Evolutionary conservation across 805 yeast species (phyloP).

Genomic region (Cyberlindnera mrakii): DNA sequence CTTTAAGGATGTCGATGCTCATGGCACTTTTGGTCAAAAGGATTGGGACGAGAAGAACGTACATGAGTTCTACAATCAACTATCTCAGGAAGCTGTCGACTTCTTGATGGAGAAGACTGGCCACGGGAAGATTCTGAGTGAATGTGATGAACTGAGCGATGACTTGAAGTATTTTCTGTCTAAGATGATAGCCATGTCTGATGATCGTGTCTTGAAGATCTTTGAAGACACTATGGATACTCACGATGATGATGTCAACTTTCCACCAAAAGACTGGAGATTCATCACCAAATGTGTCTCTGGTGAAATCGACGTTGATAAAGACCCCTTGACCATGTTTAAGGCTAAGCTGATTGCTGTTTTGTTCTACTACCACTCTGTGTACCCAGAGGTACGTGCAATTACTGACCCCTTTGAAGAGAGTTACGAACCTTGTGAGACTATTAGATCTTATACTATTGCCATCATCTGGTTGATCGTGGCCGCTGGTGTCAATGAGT

Average conservation of each 20-base stretch:
- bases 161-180: constrained; percentile 12
- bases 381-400: constrained; percentile 65
- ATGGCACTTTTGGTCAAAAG: not conserved
- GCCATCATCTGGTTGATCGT: constrained; percentile 42
- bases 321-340: constrained; percentile 5
- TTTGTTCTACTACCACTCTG: constrained; percentile 34
- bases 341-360: constrained; percentile 5
- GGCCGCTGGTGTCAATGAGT: constrained; percentile 50
- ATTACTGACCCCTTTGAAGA: constrained; percentile 50
- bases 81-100: constrained; percentile 2
- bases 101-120: constrained; percentile 13
- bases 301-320: constrained; percentile 2
- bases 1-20: not conserved
- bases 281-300: constrained; percentile 2
- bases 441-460: constrained; percentile 35
- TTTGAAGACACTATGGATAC: constrained; percentile 33
- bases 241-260: constrained; percentile 43
- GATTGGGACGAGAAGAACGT: constrained; percentile 10
- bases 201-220: constrained; percentile 20
- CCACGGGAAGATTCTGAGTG: constrained; percentile 11
- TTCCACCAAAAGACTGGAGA: constrained; percentile 27
- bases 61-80: constrained; percentile 4
- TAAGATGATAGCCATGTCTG: constrained; percentile 15
- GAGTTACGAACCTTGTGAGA: constrained; percentile 41
- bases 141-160: constrained; percentile 5